Percentiles rank a stretch among this genome's conserved stretches.
These are phyloP conservation scores for Cryptosporidium meleagridis DNA, from an alignment of 169 alveolate genomes.

Conservation along the genomic window DNA sequence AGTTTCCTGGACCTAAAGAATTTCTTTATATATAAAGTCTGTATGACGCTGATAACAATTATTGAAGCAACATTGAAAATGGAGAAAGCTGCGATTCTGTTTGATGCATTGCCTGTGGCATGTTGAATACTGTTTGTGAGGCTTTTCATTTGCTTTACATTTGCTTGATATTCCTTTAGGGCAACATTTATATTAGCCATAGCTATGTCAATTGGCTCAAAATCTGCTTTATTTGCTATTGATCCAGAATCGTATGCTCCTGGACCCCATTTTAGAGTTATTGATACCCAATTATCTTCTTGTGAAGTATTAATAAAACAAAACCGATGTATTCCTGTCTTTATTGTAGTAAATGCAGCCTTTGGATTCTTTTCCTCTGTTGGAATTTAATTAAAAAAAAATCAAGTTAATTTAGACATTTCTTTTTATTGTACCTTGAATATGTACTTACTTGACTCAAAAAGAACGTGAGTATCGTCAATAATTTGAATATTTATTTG, in stretches of 20 bases:
- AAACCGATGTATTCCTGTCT: constrained; percentile 30
- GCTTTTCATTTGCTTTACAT: constrained; percentile 23
- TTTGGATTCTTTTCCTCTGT: constrained; percentile 31
- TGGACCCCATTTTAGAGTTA: constrained; percentile 63
- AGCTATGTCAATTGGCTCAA: constrained; percentile 25
- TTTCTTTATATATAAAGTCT: constrained; percentile 33
- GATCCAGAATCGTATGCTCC: constrained; percentile 35
- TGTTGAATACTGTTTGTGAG: neutral
- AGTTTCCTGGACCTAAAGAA: constrained; percentile 69
- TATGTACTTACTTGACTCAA: constrained; percentile 37
- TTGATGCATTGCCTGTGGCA: constrained; percentile 38
- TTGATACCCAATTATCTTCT: constrained; percentile 1
- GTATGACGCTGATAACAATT: constrained; percentile 19
- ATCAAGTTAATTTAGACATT: neutral
- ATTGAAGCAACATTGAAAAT: constrained; percentile 24
- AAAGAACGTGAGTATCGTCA: constrained; percentile 10
- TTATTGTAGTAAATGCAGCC: constrained; percentile 55
- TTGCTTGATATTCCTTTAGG: constrained; percentile 58
- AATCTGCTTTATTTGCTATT: constrained; percentile 52
- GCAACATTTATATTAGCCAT: constrained; percentile 32
- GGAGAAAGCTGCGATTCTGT: constrained; percentile 29
- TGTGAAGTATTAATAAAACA: constrained; percentile 16
- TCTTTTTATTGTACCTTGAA: neutral
- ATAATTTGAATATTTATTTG: constrained; percentile 1
- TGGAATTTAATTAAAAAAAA: neutral